phyloP scores from a whole-genome alignment of 345 rosid genomes.

The Pistacia vera region DNA sequence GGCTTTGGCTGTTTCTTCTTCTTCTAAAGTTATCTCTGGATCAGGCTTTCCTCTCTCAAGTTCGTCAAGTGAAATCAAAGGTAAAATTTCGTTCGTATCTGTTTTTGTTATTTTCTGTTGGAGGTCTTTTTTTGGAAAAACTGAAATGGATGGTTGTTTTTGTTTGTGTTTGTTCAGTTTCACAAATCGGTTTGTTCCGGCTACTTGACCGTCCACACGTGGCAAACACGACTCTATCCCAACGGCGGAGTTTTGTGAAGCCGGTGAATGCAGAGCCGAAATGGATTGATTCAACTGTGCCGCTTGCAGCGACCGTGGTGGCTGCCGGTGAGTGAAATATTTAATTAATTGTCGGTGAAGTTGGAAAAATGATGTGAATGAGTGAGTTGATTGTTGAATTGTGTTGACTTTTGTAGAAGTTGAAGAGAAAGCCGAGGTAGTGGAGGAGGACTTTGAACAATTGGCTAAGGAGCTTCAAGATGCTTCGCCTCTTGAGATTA shows the following conservation, averaged over 20 bases:
- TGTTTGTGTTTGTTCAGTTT: slow-evolving; percentile 33
- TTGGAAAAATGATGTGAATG: neutral
- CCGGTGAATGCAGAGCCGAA: slow-evolving; percentile 65
- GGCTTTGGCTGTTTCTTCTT: slow-evolving; percentile 49
- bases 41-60: slow-evolving; percentile 35
- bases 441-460: slow-evolving; percentile 55
- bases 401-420: slow-evolving; percentile 47
- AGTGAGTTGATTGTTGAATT: neutral
- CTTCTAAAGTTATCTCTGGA: slow-evolving; percentile 45
- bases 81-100: slow-evolving; percentile 18
- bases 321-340: slow-evolving; percentile 57
- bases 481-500: slow-evolving; percentile 87
- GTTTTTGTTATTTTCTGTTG: neutral
- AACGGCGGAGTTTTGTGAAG: slow-evolving; percentile 43
- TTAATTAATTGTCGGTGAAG: neutral
- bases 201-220: slow-evolving; percentile 40
- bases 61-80: slow-evolving; percentile 43
- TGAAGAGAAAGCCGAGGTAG: slow-evolving; percentile 50
- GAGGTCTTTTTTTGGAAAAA: neutral
- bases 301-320: slow-evolving; percentile 53
- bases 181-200: slow-evolving; percentile 58
- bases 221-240: slow-evolving; percentile 37
- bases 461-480: slow-evolving; percentile 58
- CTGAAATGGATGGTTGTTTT: no score
- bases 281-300: slow-evolving; percentile 46